Base-by-base conservation (phyloP, 345 rosid species). In the Eucalyptus regnans region DNA sequence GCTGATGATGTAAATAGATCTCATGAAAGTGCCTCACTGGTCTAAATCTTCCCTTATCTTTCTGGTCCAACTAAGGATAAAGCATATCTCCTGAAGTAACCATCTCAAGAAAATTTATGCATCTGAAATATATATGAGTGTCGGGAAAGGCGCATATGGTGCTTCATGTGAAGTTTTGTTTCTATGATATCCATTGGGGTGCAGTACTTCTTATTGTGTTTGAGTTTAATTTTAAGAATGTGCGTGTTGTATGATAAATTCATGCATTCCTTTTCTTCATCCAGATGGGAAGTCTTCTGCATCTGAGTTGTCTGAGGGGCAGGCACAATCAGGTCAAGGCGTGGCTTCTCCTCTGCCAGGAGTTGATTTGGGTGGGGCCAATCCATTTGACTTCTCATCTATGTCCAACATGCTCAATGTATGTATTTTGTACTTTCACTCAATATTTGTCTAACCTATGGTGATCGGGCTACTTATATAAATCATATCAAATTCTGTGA, bases 351-450 rank as follows among this genome's bases (percentile, higher is more conserved):
- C 97, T 91, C 62, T 93, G 66, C 86, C 93, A 33, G 92, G 88
- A 56, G 88, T 93, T 87, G 95, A 54, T 31, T 43, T 94, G 27
- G 89, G 92, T 86, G 90, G 87, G 22, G 22, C 95, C 58, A 96
- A 96, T 91, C 96, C 98, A 46, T 98, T 97, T 88, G 99, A 98
- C 93, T 98, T 98, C 93, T 98, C 99, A 2, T 96, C 93, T 33
- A 95, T 98, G 97, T 86, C 94, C 87, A 92, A 96, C 90, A 93
- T 98, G 88, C 98, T 98, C 71, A 96, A 97, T 79, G 99, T 98
- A 92, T 86, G 94, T 76, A 37, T 58, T 46, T 41, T 60, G 37
- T 71, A 50, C 46, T 89, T 46, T 16, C 86, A 20, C 29, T n/a
- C 71, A 58, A 10, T 29, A n/a, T 46, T 85, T 79, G 43, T 12